Percentiles rank a stretch among this genome's conserved stretches.
Conservation (phyloP, 2,329 filamentous ascomycete species). For the Nigrospora sphaerica region DNA sequence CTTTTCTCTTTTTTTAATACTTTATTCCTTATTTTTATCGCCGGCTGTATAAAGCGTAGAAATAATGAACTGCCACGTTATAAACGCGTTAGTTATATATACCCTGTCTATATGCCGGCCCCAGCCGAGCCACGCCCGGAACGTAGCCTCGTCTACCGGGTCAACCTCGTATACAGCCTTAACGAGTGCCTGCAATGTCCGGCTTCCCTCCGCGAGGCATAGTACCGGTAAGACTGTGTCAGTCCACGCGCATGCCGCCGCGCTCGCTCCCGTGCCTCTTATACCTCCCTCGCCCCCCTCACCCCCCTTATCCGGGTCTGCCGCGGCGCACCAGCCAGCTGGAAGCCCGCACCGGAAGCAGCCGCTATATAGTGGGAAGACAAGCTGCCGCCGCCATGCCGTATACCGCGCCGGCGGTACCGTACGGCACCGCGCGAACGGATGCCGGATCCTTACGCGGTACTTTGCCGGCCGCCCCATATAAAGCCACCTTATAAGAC, state of each 20-base stretch:
- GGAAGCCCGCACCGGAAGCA: not conserved
- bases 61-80: not conserved
- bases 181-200: not conserved
- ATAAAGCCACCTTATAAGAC: not conserved
- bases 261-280: too few relatives aligned
- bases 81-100: not conserved
- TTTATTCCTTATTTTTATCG: too few relatives aligned
- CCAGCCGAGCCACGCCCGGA: not conserved
- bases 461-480: not conserved
- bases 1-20: too few relatives aligned
- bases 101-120: not conserved
- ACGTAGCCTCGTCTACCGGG: not conserved
- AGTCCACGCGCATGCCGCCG: too few relatives aligned
- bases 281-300: too few relatives aligned
- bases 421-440: not conserved
- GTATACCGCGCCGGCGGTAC: not conserved
- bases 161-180: not conserved
- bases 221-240: not conserved
- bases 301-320: not conserved
- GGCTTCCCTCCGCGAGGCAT: not conserved
- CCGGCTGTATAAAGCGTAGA: not conserved
- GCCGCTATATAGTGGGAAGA: not conserved
- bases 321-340: not conserved
- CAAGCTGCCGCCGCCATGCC: not conserved
- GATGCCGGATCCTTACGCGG: not conserved